Base-by-base conservation (phyloP, 2,329 filamentous ascomycete species). In the Malbranchea zuffiana region DNA sequence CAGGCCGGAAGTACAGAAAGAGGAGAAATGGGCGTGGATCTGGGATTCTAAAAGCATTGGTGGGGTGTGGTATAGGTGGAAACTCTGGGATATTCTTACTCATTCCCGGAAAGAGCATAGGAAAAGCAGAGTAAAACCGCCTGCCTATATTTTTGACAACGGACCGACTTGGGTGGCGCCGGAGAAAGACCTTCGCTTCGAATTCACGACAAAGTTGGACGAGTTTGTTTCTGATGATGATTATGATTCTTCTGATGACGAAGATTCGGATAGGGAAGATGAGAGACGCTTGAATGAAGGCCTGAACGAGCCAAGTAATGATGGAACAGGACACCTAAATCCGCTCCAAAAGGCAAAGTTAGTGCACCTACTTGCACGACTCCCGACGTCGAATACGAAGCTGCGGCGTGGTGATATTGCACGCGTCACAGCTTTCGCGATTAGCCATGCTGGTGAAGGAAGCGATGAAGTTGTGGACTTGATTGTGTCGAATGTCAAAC, bases 1-100 rank as follows among this genome's bases (percentile, higher is more conserved):
- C 33, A 71, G 83, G 12, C 75, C 82, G 0, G 77, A 86, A 37
- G 81, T 96, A 1, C 84, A 93, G 54, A 72, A 71, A 26, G 83
- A 94, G 42, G 83, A 93, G 56, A 86, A 80, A 47, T 96, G 88
- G 78, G 82, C 86, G 0, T 98, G 87, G 82, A 68, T 98, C 4
- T 98, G 84, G 79, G 81, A 96, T 56, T 73, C 86, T 13, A 73
- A 78, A 46, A 87, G 78, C 51, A 68, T 71, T 44, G 86, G 77
- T 17, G 88, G 81, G 11, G 74, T 92, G 11, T 98, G 87, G 72
- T 96, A 96, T 58, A 78, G 90, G 28, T 96, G 85, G 82, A 76
- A 84, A 29, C 54, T 96, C 29, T 95, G 87, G 82, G 78, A 90
- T 49, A 71, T 88, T 6, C 67, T 88, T n/a, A 86, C 82, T 1